Evolutionary conservation across 306 rosid species (phyloP).

Genomic region (Prosopis cineraria): DNA sequence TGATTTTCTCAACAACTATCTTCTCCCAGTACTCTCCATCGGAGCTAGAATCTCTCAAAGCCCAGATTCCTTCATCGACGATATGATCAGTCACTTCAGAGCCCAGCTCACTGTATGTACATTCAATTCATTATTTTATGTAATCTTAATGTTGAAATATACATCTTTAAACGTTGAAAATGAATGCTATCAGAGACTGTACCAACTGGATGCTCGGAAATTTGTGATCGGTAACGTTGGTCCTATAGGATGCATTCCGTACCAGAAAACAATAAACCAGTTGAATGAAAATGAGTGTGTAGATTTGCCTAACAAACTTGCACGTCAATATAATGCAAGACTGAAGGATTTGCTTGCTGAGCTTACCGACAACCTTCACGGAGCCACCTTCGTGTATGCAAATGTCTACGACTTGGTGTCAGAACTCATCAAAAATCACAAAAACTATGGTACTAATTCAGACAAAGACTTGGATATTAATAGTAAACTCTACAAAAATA

Average conservation of each 20-base stretch:
- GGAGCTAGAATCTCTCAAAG: constrained; percentile 82
- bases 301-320: constrained; percentile 84
- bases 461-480: too few relatives aligned
- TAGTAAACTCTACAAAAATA: too few relatives aligned
- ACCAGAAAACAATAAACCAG: constrained; percentile 84
- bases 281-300: constrained; percentile 71
- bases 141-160: not conserved
- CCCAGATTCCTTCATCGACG: constrained; percentile 76
- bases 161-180: not conserved
- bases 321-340: constrained; percentile 68
- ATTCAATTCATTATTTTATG: constrained; percentile 4
- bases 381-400: constrained; percentile 71
- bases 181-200: constrained; percentile 67
- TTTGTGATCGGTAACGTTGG: constrained; percentile 89
- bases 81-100: constrained; percentile 71
- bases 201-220: constrained; percentile 79
- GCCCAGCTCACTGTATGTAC: constrained; percentile 66
- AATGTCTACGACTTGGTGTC: constrained; percentile 77
- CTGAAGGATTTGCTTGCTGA: constrained; percentile 71
- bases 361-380: constrained; percentile 74
- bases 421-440: constrained; percentile 68
- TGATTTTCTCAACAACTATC: constrained; percentile 88
- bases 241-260: constrained; percentile 94
- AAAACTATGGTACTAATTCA: constrained; percentile 55
- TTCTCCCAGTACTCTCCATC: constrained; percentile 81